Base-by-base conservation (phyloP, 371 early-diverging fungal species). In the Mucor racemosus region DNA sequence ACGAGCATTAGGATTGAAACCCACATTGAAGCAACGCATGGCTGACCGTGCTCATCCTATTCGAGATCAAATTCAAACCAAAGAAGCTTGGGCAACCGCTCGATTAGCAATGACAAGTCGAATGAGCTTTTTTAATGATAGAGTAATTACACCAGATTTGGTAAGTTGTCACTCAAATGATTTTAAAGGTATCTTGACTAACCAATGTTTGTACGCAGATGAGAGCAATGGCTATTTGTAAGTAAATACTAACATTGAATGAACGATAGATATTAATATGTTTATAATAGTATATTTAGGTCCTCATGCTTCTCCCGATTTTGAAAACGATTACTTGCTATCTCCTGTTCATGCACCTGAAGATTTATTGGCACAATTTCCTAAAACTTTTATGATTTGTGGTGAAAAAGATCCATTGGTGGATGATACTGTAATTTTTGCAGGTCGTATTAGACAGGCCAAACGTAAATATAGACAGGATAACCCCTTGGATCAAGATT, bases 331-430 rank as follows among this genome's bases (percentile, higher is more conserved):
- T 75, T 95, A 95, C 67, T 82, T 93, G 10, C 76, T 98, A 14
- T 91, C 90, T 9, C 99, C 99, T 7, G 80, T 94, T 4, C 85
- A 91, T n/a, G 95, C 97, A 0, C 97, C 97, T 0, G 91, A 93
- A 64, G 88, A 91, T 40, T 64, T 97, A 31, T 76, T 98, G 50
- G 95, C 94, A 0, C 87, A 91, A 48, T 97, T 96, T 74, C 98
- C 99, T 7, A 90, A 91, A 17, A 92, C 92, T 0, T 96, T 92
- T 71, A 87, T 97, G 71, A 84, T 97, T 44, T 92, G 93, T 65
- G 99, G 99, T 57, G 98, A 97, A 69, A 93, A 92, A 66, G 99
- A 98, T 76, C 99, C 99, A 0, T 84, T 98, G 26, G 94, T 97
- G 1, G 99, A 98, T 75, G 99, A 98, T 74, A 93, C 97, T 1